Percentiles rank a stretch among this genome's conserved stretches.
These are phyloP conservation scores for Saccharomyces hybrid DNA, from an alignment of 1,139 yeast genomes.

Conservation along the genomic window DNA sequence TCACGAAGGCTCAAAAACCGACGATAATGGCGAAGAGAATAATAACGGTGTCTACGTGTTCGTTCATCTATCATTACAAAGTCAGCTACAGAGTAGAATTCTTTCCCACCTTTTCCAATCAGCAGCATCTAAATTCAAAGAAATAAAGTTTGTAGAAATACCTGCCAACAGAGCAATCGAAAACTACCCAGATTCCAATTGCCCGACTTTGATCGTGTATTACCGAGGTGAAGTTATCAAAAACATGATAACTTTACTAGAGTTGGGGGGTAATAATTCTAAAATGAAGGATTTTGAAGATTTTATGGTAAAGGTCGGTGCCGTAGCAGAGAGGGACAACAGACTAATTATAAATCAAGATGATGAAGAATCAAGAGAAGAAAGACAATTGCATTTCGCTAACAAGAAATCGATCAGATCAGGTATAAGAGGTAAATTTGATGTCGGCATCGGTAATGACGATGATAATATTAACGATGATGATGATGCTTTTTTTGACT, in stretches of 20 bases:
- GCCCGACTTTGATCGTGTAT: constrained; percentile 85
- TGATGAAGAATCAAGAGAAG: constrained; percentile 46
- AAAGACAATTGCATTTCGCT: constrained; percentile 45
- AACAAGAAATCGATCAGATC: constrained; percentile 37
- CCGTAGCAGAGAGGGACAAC: constrained; percentile 58
- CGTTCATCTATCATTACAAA: constrained; percentile 67
- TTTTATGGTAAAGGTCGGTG: constrained; percentile 56
- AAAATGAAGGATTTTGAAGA: constrained; percentile 60
- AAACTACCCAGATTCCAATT: constrained; percentile 78
- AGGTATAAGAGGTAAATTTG: constrained; percentile 41
- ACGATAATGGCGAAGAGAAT: constrained; percentile 15
- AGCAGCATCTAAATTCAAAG: constrained; percentile 57
- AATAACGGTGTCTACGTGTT: constrained; percentile 46
- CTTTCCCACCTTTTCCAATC: constrained; percentile 47
- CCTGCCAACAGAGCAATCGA: constrained; percentile 86
- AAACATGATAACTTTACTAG: constrained; percentile 71
- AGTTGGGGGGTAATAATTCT: constrained; percentile 79
- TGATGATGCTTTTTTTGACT: constrained; percentile 37
- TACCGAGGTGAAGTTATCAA: constrained; percentile 66
- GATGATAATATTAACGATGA: constrained; percentile 37
- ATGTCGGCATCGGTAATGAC: constrained; percentile 35
- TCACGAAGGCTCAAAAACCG: constrained; percentile 21
- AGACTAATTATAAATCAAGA: constrained; percentile 58
- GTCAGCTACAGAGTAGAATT: constrained; percentile 67
- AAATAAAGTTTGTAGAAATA: constrained; percentile 84